Evolutionary conservation across 2,329 filamentous ascomycete species (phyloP).

Genomic region (Colletotrichum australisinense): DNA sequence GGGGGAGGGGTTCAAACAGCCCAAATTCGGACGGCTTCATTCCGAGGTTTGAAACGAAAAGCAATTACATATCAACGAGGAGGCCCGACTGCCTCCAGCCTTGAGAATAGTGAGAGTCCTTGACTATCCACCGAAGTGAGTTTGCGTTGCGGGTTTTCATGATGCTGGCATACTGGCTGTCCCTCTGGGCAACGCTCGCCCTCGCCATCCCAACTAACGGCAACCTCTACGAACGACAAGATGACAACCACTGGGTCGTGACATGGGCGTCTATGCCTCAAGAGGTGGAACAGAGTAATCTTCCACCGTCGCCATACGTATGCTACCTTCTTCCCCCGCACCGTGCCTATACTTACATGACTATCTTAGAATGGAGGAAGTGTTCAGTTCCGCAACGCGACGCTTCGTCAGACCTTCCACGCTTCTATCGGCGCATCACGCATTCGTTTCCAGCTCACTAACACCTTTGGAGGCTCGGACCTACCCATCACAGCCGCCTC

Average conservation of each 20-base stretch:
- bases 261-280: conserved; percentile 77
- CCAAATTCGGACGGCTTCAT: not conserved
- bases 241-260: conserved; percentile 68
- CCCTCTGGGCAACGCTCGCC: not conserved
- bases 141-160: not conserved
- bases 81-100: not conserved
- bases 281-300: conserved; percentile 69
- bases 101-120: not conserved
- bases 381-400: conserved; percentile 67
- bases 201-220: not conserved
- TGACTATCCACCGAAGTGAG: not conserved
- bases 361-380: conserved; percentile 46
- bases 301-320: conserved; percentile 71
- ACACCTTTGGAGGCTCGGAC: conserved; percentile 71
- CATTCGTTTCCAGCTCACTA: conserved; percentile 73
- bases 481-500: conserved; percentile 70
- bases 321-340: conserved; percentile 37
- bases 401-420: conserved; percentile 74
- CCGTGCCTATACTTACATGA: not conserved
- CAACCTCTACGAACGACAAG: conserved; percentile 26
- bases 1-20: not conserved
- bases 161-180: not conserved
- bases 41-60: not conserved
- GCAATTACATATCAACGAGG: too few relatives aligned
- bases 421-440: conserved; percentile 66